Evolutionary conservation across 169 alveolate species (phyloP).

Genomic region (Plasmodium gonderi): DNA sequence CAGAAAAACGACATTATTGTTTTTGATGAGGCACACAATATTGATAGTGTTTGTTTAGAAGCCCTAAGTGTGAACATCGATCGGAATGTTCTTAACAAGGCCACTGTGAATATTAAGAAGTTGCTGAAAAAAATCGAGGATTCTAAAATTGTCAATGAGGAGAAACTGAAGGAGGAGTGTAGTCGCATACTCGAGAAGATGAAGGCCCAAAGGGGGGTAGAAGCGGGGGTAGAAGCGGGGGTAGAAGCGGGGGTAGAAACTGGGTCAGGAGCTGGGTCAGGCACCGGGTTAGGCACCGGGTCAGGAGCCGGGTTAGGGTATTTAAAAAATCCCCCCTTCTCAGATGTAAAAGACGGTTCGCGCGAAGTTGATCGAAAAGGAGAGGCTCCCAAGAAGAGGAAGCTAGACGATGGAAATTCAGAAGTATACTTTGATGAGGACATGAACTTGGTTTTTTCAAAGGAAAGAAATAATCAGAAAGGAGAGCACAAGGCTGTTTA

Average conservation of each 20-base stretch:
- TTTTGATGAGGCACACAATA: slow-evolving; percentile 98
- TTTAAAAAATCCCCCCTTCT: neutral
- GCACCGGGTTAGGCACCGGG: neutral
- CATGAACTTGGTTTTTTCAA: slow-evolving; percentile 7
- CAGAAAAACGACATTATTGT: slow-evolving; percentile 87
- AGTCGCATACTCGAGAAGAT: slow-evolving; percentile 2
- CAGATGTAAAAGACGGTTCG: neutral
- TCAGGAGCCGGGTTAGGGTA: neutral
- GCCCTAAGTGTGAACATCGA: slow-evolving; percentile 94
- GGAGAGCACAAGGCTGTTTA: neutral
- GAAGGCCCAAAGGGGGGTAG: neutral
- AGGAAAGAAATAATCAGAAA: slow-evolving; percentile 5
- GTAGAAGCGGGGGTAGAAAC: neutral
- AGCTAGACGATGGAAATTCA: neutral
- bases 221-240: neutral
- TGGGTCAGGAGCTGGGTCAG: neutral
- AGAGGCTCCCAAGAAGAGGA: neutral
- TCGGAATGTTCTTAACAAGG: slow-evolving; percentile 87
- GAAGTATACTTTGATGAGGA: slow-evolving; percentile 24
- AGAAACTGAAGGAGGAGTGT: slow-evolving; percentile 70
- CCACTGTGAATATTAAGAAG: slow-evolving; percentile 87
- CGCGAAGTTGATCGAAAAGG: neutral
- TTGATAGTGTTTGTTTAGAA: slow-evolving; percentile 98
- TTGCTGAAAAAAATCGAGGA: slow-evolving; percentile 83
- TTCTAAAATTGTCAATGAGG: slow-evolving; percentile 78